Conservation (phyloP, 495 filamentous ascomycete species). For the Aspergillus mulundensis region DNA sequence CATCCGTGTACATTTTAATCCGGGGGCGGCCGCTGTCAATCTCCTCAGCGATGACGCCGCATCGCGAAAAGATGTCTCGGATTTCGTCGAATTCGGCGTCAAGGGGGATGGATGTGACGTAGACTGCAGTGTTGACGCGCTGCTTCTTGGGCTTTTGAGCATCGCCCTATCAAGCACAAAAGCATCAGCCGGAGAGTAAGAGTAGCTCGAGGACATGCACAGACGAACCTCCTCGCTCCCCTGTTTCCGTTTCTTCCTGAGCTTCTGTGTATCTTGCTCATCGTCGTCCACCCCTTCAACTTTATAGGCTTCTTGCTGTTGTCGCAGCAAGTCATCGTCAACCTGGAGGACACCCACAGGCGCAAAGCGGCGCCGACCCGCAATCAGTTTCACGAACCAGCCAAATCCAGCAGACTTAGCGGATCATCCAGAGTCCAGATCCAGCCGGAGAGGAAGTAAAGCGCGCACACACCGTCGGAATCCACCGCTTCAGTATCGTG, state of each 20-base stretch:
- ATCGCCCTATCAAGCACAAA: slow-evolving; percentile 18
- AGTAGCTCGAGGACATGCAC: background rate
- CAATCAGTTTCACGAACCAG: slow-evolving; percentile 33
- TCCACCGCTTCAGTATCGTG: slow-evolving; percentile 68
- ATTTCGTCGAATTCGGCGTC: slow-evolving; percentile 79
- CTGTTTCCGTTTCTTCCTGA: slow-evolving; percentile 70
- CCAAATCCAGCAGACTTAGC: slow-evolving; percentile 20
- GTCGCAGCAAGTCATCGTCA: slow-evolving; percentile 73
- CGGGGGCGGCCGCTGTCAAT: slow-evolving; percentile 80
- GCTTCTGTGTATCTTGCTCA: slow-evolving; percentile 50
- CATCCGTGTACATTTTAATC: slow-evolving; percentile 89
- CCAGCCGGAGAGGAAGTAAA: slow-evolving; percentile 8
- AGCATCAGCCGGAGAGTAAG: background rate
- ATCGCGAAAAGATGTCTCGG: slow-evolving; percentile 74
- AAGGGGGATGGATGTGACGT: slow-evolving; percentile 76
- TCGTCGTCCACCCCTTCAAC: slow-evolving; percentile 63
- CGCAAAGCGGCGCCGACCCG: slow-evolving; percentile 29
- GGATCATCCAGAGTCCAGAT: slow-evolving; percentile 5
- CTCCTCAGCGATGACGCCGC: slow-evolving; percentile 90
- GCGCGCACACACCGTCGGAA: slow-evolving; percentile 56
- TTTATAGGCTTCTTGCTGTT: slow-evolving; percentile 74
- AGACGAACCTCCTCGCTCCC: slow-evolving; percentile 54
- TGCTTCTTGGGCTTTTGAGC: slow-evolving; percentile 57
- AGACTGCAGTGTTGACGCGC: slow-evolving; percentile 84
- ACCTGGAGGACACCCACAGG: slow-evolving; percentile 43